phyloP scores from a whole-genome alignment of 192 early-diverging fungal species.

The Podila epicladia region DNA sequence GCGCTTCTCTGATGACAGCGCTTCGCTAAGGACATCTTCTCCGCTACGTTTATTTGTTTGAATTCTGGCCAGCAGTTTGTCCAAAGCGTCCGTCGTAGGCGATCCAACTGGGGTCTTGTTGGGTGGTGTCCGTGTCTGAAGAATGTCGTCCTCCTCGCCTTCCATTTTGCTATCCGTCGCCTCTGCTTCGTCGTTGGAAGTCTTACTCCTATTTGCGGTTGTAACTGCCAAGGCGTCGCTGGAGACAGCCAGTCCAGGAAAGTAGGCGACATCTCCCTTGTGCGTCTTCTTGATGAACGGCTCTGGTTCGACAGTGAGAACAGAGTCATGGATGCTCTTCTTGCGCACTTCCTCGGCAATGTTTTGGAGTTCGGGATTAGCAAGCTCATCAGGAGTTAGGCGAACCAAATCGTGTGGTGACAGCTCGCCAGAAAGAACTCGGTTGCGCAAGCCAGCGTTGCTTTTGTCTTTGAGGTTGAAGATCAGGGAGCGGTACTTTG shows the following conservation, averaged over 20 bases:
- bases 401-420: slow-evolving; percentile 71
- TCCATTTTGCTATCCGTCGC: slow-evolving; percentile 2
- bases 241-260: slow-evolving; percentile 21
- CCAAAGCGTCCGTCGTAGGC: slow-evolving; percentile 56
- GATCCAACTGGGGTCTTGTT: slow-evolving; percentile 32
- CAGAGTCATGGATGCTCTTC: slow-evolving; percentile 64
- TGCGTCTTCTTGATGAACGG: slow-evolving; percentile 71
- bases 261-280: slow-evolving; percentile 65
- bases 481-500: slow-evolving; percentile 79
- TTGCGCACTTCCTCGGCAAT: slow-evolving; percentile 65
- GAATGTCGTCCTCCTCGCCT: slow-evolving; percentile 4
- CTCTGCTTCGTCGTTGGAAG: not conserved
- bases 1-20: slow-evolving; percentile 42
- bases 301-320: slow-evolving; percentile 59
- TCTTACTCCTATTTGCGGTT: not conserved
- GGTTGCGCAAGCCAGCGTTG: slow-evolving; percentile 74
- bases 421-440: slow-evolving; percentile 73
- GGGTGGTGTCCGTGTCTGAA: slow-evolving; percentile 1
- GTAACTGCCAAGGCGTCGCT: not conserved
- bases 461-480: slow-evolving; percentile 85
- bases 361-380: slow-evolving; percentile 76
- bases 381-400: slow-evolving; percentile 91
- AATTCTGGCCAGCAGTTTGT: slow-evolving; percentile 63
- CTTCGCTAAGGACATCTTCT: slow-evolving; percentile 43
- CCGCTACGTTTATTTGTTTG: slow-evolving; percentile 47